Evolutionary conservation across 768 basidiomycete genomes (phyloP), one percentile per base, ranked within the genome.

Genomic region (Polyporus arcularius): DNA sequence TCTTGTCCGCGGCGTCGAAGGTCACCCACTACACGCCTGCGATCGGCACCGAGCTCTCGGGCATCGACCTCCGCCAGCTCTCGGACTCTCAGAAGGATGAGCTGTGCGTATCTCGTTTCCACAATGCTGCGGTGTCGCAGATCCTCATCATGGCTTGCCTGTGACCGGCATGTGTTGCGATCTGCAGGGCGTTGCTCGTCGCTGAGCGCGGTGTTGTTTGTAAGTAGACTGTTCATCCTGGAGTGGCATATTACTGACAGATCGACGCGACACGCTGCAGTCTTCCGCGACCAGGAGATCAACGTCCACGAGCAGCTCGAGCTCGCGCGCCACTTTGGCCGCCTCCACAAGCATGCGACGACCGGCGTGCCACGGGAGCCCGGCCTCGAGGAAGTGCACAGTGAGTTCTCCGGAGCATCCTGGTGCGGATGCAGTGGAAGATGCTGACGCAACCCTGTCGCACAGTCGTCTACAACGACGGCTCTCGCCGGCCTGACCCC

Each of bases 331-430:
- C 76, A 92, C 68, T 90, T 81, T 56, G 90, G 90, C 4, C 88
- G 83, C 49, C 80, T 92, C 48, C 91, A 94, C 73, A 90, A 87
- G 70, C 91, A 95, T 68, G 88, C 92, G 3, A 92, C 89, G 3
- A 92, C 90, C 10, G 88, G 88, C 0, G 79, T 93, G 50, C 89
- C 92, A 2, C 76, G 75, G 60, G 82, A 84, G 67, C 84, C 80
- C 16, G 91, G 90, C 15, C 78, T 91, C 4, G 86, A 90, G 67
- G 87, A 90, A 75, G 88, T 90, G 4, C 90, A 92, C 65, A 79
- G 89, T 86, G 61, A 48, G 80, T 72, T 31, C 31, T 14, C 31
- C 50, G 32, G 11, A 14, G 7, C 9, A 31, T n/a, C 18, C 38
- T 18, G 38, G n/a, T 11, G 9, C 46, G 14, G 30, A n/a, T 38